A percentile compares a stretch with the other conserved stretches of the same genome.
Conservation (phyloP, 441 rosid species). For the Gossypium laxum region DNA sequence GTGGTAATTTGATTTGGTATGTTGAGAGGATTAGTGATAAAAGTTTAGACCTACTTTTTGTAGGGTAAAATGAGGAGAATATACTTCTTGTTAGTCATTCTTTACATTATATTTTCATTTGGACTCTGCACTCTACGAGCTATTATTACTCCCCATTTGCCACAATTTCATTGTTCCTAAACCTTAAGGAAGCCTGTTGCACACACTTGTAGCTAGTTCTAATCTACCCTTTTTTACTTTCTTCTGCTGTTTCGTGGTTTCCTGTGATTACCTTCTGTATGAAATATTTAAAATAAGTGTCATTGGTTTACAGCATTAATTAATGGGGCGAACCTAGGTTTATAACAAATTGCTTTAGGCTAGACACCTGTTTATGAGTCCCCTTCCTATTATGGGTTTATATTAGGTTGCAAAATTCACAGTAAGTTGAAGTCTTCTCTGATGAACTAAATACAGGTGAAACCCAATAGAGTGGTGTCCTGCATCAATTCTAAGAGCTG, state of each 20-base stretch:
- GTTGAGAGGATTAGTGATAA: not conserved
- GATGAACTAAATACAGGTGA: not conserved
- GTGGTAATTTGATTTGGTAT: not conserved
- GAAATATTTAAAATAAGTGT: not conserved
- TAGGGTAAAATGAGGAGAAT: not conserved
- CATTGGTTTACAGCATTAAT: not conserved
- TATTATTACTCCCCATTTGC: not conserved
- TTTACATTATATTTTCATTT: not conserved
- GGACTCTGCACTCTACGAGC: not conserved
- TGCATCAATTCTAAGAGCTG: not conserved
- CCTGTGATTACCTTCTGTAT: not conserved
- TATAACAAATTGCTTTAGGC: constrained; percentile 7
- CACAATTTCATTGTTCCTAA: not conserved
- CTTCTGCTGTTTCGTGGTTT: not conserved
- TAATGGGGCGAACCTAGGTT: not conserved
- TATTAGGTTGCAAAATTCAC: not conserved
- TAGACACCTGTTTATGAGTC: not conserved
- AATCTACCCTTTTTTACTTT: not conserved
- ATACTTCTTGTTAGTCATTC: not conserved
- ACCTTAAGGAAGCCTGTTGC: not conserved
- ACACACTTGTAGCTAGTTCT: not conserved
- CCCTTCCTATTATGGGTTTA: constrained; percentile 1
- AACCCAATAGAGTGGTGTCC: not conserved
- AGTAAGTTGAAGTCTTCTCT: not conserved
- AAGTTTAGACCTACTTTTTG: not conserved